Percentiles rank a stretch among this genome's conserved stretches.
phyloP scores from a whole-genome alignment of 331 rosid genomes.

The Quercus phellos region DNA sequence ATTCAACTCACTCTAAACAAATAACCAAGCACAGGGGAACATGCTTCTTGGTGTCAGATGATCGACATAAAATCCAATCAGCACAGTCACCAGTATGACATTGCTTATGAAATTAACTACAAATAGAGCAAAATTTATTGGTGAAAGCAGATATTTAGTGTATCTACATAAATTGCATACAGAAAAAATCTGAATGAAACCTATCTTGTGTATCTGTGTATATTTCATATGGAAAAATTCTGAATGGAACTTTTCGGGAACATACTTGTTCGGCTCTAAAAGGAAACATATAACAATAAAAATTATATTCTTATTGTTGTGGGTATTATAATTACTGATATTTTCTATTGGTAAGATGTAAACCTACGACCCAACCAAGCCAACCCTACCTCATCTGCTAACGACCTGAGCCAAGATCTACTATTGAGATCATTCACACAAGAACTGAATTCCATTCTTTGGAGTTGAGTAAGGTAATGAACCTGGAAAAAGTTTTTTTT shows the following conservation, averaged over 20 bases:
- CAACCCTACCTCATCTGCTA: not conserved
- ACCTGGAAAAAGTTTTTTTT: not conserved
- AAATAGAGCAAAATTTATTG: not conserved
- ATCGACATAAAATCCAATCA: conserved; percentile 2
- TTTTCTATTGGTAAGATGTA: not conserved
- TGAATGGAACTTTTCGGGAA: not conserved
- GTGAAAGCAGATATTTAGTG: not conserved
- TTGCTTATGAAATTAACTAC: not conserved
- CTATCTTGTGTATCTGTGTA: not conserved
- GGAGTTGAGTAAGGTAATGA: not conserved
- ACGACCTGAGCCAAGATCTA: not conserved
- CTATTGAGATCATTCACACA: too few relatives aligned
- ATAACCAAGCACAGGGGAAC: conserved; percentile 16
- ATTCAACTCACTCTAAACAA: conserved; percentile 8
- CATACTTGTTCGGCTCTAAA: not conserved
- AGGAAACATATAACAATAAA: not conserved
- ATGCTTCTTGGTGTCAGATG: conserved; percentile 11
- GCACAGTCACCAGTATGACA: conserved; percentile 5
- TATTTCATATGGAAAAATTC: not conserved
- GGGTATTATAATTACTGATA: not conserved
- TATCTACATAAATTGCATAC: conserved; percentile 5
- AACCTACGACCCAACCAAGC: not conserved
- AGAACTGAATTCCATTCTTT: not conserved
- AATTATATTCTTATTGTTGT: not conserved
- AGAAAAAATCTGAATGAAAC: conserved; percentile 6